These are phyloP conservation scores for Rhodofomes roseus DNA, from an alignment of 1,284 basidiomycete species.

Conservation along the genomic window DNA sequence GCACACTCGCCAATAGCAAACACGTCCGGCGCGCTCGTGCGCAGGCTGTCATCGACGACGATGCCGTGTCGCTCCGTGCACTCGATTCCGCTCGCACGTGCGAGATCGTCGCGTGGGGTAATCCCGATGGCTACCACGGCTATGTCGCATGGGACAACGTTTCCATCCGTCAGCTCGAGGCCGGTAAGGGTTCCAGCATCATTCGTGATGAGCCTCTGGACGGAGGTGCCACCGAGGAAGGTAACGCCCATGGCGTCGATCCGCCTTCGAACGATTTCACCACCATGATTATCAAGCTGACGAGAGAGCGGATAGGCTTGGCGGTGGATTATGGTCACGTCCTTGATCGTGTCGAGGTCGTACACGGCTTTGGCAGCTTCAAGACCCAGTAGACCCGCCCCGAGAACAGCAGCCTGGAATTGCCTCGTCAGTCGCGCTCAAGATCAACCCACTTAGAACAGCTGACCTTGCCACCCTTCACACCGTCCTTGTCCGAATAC, in stretches of 20 bases:
- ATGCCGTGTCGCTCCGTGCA: slow-evolving; percentile 49
- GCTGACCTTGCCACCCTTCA: slow-evolving; percentile 28
- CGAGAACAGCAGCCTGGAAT: slow-evolving; percentile 53
- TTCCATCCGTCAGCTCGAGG: slow-evolving; percentile 45
- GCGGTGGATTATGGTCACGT: slow-evolving; percentile 58
- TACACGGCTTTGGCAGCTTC: slow-evolving; percentile 75
- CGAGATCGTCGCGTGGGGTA: slow-evolving; percentile 67
- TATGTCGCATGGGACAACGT: slow-evolving; percentile 42
- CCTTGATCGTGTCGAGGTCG: slow-evolving; percentile 46
- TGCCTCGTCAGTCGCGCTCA: not conserved
- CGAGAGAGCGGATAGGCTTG: slow-evolving; percentile 62
- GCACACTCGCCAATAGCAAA: slow-evolving; percentile 81
- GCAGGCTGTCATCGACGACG: slow-evolving; percentile 52
- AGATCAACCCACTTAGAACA: not conserved
- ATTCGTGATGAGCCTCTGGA: slow-evolving; percentile 36
- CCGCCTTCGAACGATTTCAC: slow-evolving; percentile 64
- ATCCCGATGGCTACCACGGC: slow-evolving; percentile 70
- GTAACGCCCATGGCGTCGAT: slow-evolving; percentile 67
- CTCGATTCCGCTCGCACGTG: slow-evolving; percentile 46
- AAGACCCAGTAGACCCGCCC: slow-evolving; percentile 71
- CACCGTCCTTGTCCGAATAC: slow-evolving; percentile 45
- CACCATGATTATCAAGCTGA: slow-evolving; percentile 68
- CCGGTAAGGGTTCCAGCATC: slow-evolving; percentile 41
- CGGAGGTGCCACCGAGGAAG: slow-evolving; percentile 51
- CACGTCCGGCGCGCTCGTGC: slow-evolving; percentile 55